These are phyloP conservation scores for Saccharomycopsis phalli DNA, from an alignment of 1,139 yeast genomes.

Conservation along the genomic window DNA sequence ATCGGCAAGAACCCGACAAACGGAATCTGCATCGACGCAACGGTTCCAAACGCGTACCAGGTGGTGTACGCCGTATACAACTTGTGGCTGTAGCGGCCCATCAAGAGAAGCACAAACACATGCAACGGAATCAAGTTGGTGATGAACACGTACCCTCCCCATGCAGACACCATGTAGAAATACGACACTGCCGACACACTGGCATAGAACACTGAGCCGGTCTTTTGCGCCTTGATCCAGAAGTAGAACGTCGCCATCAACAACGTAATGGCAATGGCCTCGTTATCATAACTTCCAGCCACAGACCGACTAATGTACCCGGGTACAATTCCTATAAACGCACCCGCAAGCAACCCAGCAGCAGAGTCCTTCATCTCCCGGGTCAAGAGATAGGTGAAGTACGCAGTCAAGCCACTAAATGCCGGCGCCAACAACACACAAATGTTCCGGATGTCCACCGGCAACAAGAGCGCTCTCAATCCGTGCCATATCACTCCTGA, in stretches of 20 bases:
- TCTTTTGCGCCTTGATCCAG: conserved; percentile 90
- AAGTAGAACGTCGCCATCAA: conserved; percentile 92
- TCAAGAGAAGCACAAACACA: conserved; percentile 76
- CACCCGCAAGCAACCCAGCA: conserved; percentile 88
- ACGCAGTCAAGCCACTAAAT: conserved; percentile 87
- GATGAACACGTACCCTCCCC: conserved; percentile 99
- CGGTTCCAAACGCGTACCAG: conserved; percentile 94
- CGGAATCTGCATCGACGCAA: conserved; percentile 98
- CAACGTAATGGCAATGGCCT: conserved; percentile 95
- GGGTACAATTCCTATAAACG: conserved; percentile 96
- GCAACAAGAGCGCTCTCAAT: conserved; percentile 60
- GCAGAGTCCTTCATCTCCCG: conserved; percentile 82
- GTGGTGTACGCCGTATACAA: conserved; percentile 89
- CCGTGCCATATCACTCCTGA: conserved; percentile 82
- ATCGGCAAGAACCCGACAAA: conserved; percentile 97
- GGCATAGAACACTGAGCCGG: conserved; percentile 83
- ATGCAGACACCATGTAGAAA: conserved; percentile 99
- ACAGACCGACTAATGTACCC: conserved; percentile 98
- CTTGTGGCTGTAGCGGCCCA: conserved; percentile 88
- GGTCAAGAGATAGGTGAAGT: conserved; percentile 84
- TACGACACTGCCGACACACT: conserved; percentile 79
- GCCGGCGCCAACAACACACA: conserved; percentile 97
- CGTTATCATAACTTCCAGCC: conserved; percentile 98
- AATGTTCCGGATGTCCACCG: conserved; percentile 88
- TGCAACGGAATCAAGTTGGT: conserved; percentile 96